Conservation (phyloP, 176 grass and related monocot species). For the Stipa capillata region DNA sequence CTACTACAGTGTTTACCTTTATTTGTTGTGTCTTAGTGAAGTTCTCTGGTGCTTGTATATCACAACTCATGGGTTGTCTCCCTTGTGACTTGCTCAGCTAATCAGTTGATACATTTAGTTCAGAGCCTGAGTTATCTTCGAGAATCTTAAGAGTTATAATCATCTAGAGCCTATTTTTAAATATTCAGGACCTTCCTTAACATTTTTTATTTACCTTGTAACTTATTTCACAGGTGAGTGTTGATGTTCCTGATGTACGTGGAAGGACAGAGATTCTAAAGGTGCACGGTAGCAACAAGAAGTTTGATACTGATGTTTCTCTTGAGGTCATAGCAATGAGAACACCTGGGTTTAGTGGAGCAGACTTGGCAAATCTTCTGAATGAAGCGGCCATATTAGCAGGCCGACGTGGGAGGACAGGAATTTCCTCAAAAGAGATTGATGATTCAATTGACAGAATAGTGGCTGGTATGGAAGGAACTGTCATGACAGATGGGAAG, state of each 20-base stretch:
- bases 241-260: constrained; percentile 95
- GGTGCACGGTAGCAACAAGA: constrained; percentile 92
- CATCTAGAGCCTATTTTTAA: not conserved
- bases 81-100: not conserved
- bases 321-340: constrained; percentile 97
- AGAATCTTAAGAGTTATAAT: not conserved
- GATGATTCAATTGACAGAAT: constrained; percentile 99
- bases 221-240: constrained; percentile 56
- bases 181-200: not conserved
- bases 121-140: not conserved
- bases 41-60: not conserved
- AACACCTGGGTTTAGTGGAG: constrained; percentile 98
- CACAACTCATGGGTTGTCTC: not conserved
- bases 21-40: not conserved
- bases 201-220: not conserved
- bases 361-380: constrained; percentile 95
- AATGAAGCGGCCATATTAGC: constrained; percentile 97
- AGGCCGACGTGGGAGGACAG: constrained; percentile 65
- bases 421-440: constrained; percentile 92
- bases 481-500: constrained; percentile 98
- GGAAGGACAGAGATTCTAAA: constrained; percentile 97
- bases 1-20: not conserved
- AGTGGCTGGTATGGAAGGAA: constrained; percentile 99
- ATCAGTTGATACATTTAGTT: not conserved
- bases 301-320: constrained; percentile 91